Evolutionary conservation across 768 basidiomycete genomes (phyloP).

Genomic region (Lactarius sp.): DNA sequence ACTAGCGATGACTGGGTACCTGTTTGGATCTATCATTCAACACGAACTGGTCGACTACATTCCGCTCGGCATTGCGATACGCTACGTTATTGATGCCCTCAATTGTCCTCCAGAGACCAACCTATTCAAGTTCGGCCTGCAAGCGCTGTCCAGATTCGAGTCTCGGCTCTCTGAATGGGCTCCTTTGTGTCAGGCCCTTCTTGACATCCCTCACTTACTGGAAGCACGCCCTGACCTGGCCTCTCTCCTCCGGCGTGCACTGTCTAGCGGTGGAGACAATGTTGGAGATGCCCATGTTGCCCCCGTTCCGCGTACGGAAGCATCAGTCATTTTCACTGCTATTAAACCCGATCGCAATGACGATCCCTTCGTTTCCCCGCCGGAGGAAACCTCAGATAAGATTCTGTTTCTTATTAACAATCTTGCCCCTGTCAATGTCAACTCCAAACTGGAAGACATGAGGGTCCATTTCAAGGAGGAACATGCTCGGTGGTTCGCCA

Average conservation of each 20-base stretch:
- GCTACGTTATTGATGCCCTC: slow-evolving; percentile 92
- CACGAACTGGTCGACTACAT: slow-evolving; percentile 90
- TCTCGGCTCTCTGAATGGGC: slow-evolving; percentile 87
- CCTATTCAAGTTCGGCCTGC: slow-evolving; percentile 91
- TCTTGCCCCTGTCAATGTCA: slow-evolving; percentile 90
- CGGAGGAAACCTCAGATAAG: slow-evolving; percentile 85
- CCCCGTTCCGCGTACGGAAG: slow-evolving; percentile 35
- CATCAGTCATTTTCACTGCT: slow-evolving; percentile 62
- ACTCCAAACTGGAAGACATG: slow-evolving; percentile 84
- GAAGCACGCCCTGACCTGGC: slow-evolving; percentile 82
- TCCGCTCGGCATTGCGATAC: slow-evolving; percentile 92
- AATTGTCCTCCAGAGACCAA: slow-evolving; percentile 88
- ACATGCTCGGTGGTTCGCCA: slow-evolving; percentile 93
- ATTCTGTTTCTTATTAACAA: slow-evolving; percentile 99
- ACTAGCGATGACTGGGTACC: slow-evolving; percentile 90
- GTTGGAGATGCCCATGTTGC: slow-evolving; percentile 34
- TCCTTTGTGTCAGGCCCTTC: slow-evolving; percentile 82
- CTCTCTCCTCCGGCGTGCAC: slow-evolving; percentile 61
- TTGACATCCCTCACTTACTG: slow-evolving; percentile 80
- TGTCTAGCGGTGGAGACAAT: slow-evolving; percentile 49
- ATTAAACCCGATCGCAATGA: slow-evolving; percentile 68
- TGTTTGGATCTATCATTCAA: slow-evolving; percentile 95
- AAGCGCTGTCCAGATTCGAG: slow-evolving; percentile 86
- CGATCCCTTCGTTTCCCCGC: slow-evolving; percentile 60
- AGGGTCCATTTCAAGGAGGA: slow-evolving; percentile 74